These are phyloP conservation scores for Flaveria sonorensis DNA, from an alignment of 129 eudicot genomes.

Conservation along the genomic window DNA sequence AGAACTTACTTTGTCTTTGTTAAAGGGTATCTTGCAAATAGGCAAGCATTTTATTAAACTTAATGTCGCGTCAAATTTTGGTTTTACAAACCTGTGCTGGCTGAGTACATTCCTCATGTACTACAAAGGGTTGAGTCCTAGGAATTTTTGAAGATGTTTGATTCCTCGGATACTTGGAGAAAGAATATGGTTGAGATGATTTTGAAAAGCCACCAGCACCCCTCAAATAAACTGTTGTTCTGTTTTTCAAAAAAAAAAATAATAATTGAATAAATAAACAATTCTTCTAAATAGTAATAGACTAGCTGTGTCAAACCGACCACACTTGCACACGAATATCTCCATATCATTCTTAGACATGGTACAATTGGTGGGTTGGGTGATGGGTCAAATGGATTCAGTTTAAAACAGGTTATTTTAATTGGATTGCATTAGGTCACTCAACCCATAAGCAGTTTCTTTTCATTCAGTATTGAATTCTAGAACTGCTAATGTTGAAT, in stretches of 20 bases:
- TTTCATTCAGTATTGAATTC: background rate
- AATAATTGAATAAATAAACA: constrained; percentile 34
- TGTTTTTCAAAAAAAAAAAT: background rate
- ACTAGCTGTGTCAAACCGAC: constrained; percentile 24
- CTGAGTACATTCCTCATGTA: constrained; percentile 74
- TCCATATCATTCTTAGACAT: background rate
- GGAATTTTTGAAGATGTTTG: constrained; percentile 58
- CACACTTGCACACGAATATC: constrained; percentile 1
- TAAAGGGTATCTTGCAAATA: background rate
- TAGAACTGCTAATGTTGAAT: background rate
- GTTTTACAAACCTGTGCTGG: constrained; percentile 73
- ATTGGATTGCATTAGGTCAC: background rate
- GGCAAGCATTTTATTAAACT: background rate
- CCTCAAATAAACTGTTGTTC: constrained; percentile 64
- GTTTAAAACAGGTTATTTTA: background rate
- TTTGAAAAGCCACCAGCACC: constrained; percentile 98
- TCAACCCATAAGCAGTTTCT: background rate
- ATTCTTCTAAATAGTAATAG: constrained; percentile 41
- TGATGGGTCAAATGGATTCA: constrained; percentile 21
- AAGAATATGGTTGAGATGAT: constrained; percentile 76
- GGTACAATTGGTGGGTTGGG: background rate
- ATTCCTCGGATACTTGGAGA: constrained; percentile 49
- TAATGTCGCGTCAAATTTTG: background rate
- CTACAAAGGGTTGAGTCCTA: constrained; percentile 62
- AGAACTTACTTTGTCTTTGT: background rate